Percentiles rank a stretch among this genome's conserved stretches.
phyloP scores from a whole-genome alignment of 73 alveolate genomes.

The Paramecium sonneborni region DNA sequence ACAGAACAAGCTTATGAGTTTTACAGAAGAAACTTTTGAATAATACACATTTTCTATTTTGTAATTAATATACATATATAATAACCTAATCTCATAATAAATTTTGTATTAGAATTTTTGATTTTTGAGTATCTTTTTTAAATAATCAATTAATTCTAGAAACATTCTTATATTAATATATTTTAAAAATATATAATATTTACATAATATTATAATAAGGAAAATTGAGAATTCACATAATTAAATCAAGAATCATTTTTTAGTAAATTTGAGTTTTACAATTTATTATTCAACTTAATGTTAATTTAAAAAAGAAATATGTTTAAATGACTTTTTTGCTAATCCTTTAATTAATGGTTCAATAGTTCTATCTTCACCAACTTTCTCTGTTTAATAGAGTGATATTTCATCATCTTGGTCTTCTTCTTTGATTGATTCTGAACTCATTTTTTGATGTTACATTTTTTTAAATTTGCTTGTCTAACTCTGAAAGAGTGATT shows the following conservation, averaged over 20 bases:
- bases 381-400: neutral
- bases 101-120: no score
- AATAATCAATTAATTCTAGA: no score
- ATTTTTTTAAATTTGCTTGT: neutral
- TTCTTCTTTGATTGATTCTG: slow-evolving; percentile 25
- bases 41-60: neutral
- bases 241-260: neutral
- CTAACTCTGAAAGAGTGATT: neutral
- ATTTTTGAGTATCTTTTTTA: no score
- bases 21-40: neutral
- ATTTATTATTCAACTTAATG: neutral
- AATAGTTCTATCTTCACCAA: neutral
- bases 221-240: neutral
- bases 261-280: neutral
- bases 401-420: neutral
- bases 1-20: neutral
- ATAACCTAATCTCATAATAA: neutral
- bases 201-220: neutral
- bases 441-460: neutral
- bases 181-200: no score
- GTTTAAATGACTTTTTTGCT: neutral
- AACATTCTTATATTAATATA: no score
- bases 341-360: slow-evolving; percentile 11
- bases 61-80: neutral
- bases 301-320: neutral